Base-by-base conservation (phyloP, 345 rosid genomes). In the Hibiscus tridactylites region DNA sequence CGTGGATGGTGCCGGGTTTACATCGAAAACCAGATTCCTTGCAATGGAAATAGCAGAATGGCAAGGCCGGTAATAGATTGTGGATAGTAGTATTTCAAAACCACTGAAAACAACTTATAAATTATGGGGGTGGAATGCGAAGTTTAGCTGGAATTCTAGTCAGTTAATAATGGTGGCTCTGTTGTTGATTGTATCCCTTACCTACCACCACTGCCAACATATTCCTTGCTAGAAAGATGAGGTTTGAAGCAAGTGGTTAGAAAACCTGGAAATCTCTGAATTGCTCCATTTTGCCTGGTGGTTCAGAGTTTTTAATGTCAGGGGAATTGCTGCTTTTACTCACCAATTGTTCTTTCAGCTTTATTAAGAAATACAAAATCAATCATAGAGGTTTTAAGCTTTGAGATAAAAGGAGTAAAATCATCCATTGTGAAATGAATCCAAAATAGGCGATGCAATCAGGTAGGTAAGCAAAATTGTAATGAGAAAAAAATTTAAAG, bases 81-180 rank as follows among this genome's bases (percentile, higher is more conserved):
- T 31, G 6, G 54, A 56, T 19, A 5, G 35, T 59, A 59, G 63
- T 59, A 2, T 28, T 11, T 28, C 29, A 6, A 10, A 44, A 6
- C 4, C 12, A 11, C 35, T 59, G 17, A 3, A 11, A 65, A 59
- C 37, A 59, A 58, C 13, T 69, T 59, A 33, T 59, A 33, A 59
- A 61, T 3, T 37, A 11, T 29, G 52, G n/a, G 12, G 49, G 39
- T 42, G 42, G 31, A 57, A 42, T 70, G 58, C 54, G 33, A 64
- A 63, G 50, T 21, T 31, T 78, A 68, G 74, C 62, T 44, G 42
- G 75, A 46, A 47, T 58, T 28, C 35, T 59, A 58, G 74, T 59
- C 37, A 19, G 66, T 47, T 66, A 76, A 72, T 54, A 69, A 64
- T 63, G 71, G 44, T 63, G 50, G 66, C 26, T 31, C 10, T 37